Conservation (phyloP, 345 rosid genomes). For the Balakata baccata region DNA sequence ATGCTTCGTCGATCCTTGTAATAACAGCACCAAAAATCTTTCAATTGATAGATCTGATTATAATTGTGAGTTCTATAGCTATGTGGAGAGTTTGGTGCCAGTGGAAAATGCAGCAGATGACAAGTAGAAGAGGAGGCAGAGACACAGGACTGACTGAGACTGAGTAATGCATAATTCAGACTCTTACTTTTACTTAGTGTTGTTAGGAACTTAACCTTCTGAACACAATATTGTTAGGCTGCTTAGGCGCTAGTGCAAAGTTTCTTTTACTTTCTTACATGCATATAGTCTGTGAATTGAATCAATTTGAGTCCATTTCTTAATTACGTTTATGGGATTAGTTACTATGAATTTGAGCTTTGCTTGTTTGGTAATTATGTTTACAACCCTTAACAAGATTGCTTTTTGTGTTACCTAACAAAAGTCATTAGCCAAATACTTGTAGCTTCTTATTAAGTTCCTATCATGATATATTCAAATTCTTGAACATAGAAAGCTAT, state of each 20-base stretch:
- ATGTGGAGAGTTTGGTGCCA: constrained; percentile 36
- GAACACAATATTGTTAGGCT: background rate
- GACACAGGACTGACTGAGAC: background rate
- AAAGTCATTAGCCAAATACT: too few relatives aligned
- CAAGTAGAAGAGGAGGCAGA: constrained; percentile 8
- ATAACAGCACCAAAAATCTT: background rate
- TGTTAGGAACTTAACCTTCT: background rate
- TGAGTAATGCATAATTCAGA: background rate
- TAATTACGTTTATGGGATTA: background rate
- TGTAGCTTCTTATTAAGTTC: too few relatives aligned
- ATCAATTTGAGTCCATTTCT: constrained; percentile 3
- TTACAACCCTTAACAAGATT: background rate
- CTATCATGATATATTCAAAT: too few relatives aligned
- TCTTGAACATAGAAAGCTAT: too few relatives aligned
- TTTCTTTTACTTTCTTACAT: constrained; percentile 5
- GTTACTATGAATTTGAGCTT: background rate
- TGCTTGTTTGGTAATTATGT: background rate
- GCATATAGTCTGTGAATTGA: constrained; percentile 11
- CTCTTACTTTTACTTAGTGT: background rate
- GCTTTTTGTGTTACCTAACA: too few relatives aligned
- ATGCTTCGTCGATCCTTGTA: constrained; percentile 8
- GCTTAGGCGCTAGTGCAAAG: background rate
- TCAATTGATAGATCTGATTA: constrained; percentile 5
- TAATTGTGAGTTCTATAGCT: constrained; percentile 21
- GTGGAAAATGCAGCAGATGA: constrained; percentile 11